phyloP scores from a whole-genome alignment of 2,329 filamentous ascomycete species.

The Aspergillus clavatus region DNA sequence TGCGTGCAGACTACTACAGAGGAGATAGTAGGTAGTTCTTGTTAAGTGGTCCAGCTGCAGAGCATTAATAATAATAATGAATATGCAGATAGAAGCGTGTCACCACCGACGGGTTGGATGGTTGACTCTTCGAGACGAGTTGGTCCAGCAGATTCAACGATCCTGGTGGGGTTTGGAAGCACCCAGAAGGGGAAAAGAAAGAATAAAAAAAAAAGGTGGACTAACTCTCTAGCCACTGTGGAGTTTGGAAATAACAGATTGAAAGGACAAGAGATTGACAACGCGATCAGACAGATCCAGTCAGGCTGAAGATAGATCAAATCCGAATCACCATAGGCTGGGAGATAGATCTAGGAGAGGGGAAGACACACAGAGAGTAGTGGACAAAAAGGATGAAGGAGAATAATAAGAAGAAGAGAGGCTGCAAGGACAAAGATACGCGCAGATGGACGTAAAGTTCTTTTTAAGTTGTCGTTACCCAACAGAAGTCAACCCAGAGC shows the following conservation, averaged over 20 bases:
- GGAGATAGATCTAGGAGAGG: not conserved
- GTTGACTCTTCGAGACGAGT: too few species aligned
- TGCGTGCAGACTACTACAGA: constrained; percentile 1
- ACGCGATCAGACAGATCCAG: not conserved
- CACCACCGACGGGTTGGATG: too few species aligned
- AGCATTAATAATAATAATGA: too few species aligned
- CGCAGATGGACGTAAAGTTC: constrained; percentile 9
- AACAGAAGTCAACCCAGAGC: constrained; percentile 2
- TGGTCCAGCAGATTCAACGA: too few species aligned
- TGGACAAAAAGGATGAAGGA: not conserved
- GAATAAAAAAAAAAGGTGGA: too few species aligned
- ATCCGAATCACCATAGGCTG: too few species aligned
- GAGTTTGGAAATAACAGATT: not conserved
- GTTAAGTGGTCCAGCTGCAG: too few species aligned
- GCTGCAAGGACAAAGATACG: constrained; percentile 9
- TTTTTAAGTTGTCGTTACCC: constrained; percentile 11
- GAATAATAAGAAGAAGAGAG: not conserved
- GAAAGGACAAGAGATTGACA: not conserved
- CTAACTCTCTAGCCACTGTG: too few species aligned
- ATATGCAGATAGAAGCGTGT: too few species aligned
- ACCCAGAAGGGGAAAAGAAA: too few species aligned
- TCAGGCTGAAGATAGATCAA: not conserved
- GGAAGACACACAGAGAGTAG: not conserved
- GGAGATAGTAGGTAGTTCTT: too few species aligned
- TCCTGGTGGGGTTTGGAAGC: too few species aligned